Evolutionary conservation across 345 rosid genomes (phyloP).

Genomic region (Excoecaria agallocha): DNA sequence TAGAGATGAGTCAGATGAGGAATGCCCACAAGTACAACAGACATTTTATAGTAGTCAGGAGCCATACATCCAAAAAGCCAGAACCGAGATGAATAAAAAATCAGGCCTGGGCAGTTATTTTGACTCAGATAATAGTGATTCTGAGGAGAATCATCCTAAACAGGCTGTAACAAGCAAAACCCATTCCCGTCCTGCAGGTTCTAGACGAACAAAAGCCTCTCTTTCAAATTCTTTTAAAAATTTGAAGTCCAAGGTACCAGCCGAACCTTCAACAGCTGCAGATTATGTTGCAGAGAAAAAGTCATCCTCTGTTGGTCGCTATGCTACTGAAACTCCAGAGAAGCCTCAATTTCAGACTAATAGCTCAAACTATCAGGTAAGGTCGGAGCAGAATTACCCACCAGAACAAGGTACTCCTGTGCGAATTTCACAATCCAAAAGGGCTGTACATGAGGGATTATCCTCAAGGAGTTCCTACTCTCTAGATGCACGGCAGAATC

Average conservation of each 20-base stretch:
- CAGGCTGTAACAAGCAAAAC: constrained; percentile 31
- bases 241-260: constrained; percentile 21
- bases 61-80: constrained; percentile 5
- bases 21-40: constrained; percentile 15
- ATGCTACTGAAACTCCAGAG: constrained; percentile 17
- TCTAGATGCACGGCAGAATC: constrained; percentile 16
- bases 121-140: constrained; percentile 37
- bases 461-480: constrained; percentile 20
- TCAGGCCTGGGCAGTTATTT: constrained; percentile 37
- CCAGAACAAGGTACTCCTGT: constrained; percentile 25
- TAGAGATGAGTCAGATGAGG: constrained; percentile 37
- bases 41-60: constrained; percentile 27
- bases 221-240: constrained; percentile 24
- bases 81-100: constrained; percentile 27
- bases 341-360: constrained; percentile 14
- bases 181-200: constrained; percentile 33
- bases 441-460: background rate
- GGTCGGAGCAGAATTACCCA: constrained; percentile 5
- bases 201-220: constrained; percentile 59
- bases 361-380: constrained; percentile 19
- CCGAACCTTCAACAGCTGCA: constrained; percentile 15
- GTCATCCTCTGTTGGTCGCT: constrained; percentile 19
- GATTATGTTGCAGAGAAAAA: constrained; percentile 22
- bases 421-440: constrained; percentile 4
- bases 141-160: constrained; percentile 37